phyloP scores from a whole-genome alignment of 352 stramenopile species.

The Phytophthora sp. region DNA sequence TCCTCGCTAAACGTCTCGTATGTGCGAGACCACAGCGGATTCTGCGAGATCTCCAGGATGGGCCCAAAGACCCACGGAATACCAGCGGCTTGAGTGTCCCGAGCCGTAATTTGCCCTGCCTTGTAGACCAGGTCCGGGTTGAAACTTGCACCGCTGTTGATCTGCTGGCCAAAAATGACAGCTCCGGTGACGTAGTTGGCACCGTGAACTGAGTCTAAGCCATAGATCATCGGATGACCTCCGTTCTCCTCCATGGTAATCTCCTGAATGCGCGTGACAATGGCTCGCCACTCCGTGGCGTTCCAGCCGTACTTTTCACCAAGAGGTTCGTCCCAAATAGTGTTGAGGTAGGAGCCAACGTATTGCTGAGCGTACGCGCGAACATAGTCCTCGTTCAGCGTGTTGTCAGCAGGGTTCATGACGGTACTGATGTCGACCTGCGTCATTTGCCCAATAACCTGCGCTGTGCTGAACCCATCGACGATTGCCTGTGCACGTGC shows the following conservation, averaged over 20 bases:
- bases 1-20: constrained; percentile 95
- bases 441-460: constrained; percentile 88
- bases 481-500: constrained; percentile 17
- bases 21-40: constrained; percentile 86
- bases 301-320: constrained; percentile 56
- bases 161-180: constrained; percentile 85
- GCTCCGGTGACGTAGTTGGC: constrained; percentile 83
- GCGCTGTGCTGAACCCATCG: constrained; percentile 12
- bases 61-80: constrained; percentile 91
- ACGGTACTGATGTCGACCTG: constrained; percentile 87
- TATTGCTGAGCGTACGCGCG: constrained; percentile 68
- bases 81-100: constrained; percentile 83
- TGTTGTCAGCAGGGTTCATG: constrained; percentile 55
- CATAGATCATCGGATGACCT: constrained; percentile 77
- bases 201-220: constrained; percentile 90
- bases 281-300: constrained; percentile 60
- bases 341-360: constrained; percentile 89
- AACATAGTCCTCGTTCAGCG: constrained; percentile 57
- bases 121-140: constrained; percentile 70
- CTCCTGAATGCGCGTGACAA: constrained; percentile 72
- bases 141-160: constrained; percentile 89
- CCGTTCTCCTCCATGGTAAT: constrained; percentile 74
- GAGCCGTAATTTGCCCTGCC: constrained; percentile 69
- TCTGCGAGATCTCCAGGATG: constrained; percentile 79
- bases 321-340: constrained; percentile 53